A percentile compares a stretch with the other conserved stretches of the same genome.
Conservation (phyloP, 106 monocot genomes). For the Dendrobium catenatum region DNA sequence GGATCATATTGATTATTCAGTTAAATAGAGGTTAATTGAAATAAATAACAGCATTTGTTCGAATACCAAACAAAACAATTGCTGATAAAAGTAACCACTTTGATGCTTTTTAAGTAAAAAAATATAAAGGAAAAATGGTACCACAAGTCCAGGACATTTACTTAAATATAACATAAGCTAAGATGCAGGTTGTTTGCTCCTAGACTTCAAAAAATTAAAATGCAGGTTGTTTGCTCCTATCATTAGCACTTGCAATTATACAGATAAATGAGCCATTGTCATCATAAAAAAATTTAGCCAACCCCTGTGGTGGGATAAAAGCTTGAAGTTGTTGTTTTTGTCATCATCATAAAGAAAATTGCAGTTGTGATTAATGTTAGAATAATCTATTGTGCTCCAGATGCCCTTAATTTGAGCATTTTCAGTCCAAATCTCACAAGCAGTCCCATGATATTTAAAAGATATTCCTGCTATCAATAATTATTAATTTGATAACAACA, state of each 20-base stretch:
- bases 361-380: neutral
- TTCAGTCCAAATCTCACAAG: neutral
- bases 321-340: no score
- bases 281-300: neutral
- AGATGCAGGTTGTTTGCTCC: neutral
- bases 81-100: neutral
- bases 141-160: neutral
- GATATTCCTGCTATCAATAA: neutral
- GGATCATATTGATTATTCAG: neutral
- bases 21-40: neutral
- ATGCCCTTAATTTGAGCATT: neutral
- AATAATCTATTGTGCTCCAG: neutral
- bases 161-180: neutral
- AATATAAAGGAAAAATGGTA: neutral
- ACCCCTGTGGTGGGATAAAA: no score
- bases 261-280: neutral
- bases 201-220: neutral
- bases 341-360: neutral
- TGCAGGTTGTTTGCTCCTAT: neutral
- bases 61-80: neutral
- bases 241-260: neutral
- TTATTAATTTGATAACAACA: neutral
- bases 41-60: neutral
- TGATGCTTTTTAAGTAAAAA: neutral
- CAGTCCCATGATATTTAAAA: neutral